Evolutionary conservation across 2,329 filamentous ascomycete genomes (phyloP).

Genomic region (Colletotrichum camelliae): DNA sequence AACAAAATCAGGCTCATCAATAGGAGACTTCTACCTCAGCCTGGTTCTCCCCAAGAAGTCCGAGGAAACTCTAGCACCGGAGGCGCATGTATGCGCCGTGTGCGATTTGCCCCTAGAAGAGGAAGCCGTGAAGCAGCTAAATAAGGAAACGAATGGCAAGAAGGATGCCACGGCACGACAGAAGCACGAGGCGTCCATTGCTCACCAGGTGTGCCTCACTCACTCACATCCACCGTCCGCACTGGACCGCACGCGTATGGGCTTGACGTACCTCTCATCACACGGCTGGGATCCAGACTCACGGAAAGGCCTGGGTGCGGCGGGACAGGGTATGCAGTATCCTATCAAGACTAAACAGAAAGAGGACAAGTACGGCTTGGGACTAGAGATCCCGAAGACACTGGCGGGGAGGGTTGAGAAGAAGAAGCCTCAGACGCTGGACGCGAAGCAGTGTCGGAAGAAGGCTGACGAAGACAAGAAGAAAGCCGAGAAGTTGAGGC

Average conservation of each 20-base stretch:
- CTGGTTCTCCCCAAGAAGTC: conserved; percentile 59
- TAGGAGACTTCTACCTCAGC: conserved; percentile 69
- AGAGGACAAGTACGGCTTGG: conserved; percentile 76
- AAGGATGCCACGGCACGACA: conserved; percentile 22
- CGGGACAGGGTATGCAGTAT: conserved; percentile 74
- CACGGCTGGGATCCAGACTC: conserved; percentile 80
- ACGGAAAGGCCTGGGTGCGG: conserved; percentile 72
- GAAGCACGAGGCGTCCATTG: conserved; percentile 65
- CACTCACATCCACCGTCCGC: conserved; percentile 77
- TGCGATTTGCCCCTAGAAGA: conserved; percentile 39
- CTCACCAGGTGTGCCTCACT: conserved; percentile 72
- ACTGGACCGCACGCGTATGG: conserved; percentile 73
- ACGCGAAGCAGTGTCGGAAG: conserved; percentile 73
- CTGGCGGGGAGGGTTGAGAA: conserved; percentile 43
- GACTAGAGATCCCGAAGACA: conserved; percentile 52
- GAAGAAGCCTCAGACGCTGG: conserved; percentile 57
- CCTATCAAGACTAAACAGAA: conserved; percentile 78
- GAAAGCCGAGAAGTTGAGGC: conserved; percentile 67
- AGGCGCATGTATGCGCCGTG: conserved; percentile 32
- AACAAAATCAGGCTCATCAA: conserved; percentile 29
- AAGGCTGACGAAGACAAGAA: conserved; percentile 66
- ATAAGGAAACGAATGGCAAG: conserved; percentile 26
- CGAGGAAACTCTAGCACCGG: not conserved
- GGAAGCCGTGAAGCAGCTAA: not conserved
- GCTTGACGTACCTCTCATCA: conserved; percentile 67